These are phyloP conservation scores for Fusarium marasasianum DNA, from an alignment of 2,329 filamentous ascomycete species.

Conservation along the genomic window DNA sequence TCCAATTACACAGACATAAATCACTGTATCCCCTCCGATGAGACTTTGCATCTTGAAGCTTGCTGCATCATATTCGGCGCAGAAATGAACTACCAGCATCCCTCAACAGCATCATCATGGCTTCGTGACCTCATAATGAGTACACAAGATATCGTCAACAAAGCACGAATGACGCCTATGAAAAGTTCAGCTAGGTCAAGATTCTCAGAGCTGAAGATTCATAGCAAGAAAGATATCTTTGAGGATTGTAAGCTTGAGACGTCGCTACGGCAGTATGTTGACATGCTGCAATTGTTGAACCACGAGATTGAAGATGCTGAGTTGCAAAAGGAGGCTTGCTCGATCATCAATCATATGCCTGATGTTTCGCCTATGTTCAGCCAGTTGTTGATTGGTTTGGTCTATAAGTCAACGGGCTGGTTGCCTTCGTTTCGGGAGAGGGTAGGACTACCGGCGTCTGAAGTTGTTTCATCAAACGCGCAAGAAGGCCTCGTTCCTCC, in stretches of 20 bases:
- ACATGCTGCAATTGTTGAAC: background rate
- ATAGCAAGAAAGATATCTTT: conserved; percentile 42
- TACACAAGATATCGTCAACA: conserved; percentile 1
- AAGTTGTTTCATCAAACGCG: background rate
- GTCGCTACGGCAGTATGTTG: conserved; percentile 25
- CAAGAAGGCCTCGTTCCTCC: background rate
- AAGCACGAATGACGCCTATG: conserved; percentile 39
- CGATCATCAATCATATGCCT: conserved; percentile 15
- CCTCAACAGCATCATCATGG: conserved; percentile 32
- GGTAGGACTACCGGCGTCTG: background rate
- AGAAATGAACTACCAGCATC: conserved; percentile 16
- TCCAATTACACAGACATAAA: conserved; percentile 36
- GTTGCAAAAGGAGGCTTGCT: conserved; percentile 27
- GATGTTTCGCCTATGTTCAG: conserved; percentile 22
- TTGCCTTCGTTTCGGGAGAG: conserved; percentile 5
- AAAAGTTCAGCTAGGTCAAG: conserved; percentile 34
- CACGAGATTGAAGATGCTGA: conserved; percentile 17
- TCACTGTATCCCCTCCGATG: conserved; percentile 26
- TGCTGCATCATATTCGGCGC: conserved; percentile 45
- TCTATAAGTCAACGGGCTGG: conserved; percentile 16
- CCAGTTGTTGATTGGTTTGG: conserved; percentile 8
- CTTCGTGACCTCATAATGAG: conserved; percentile 40
- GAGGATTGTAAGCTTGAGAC: conserved; percentile 43
- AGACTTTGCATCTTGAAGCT: conserved; percentile 38
- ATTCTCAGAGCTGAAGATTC: conserved; percentile 35